Evolutionary conservation across 345 rosid species (phyloP).

Genomic region (Hibiscus syriacus): DNA sequence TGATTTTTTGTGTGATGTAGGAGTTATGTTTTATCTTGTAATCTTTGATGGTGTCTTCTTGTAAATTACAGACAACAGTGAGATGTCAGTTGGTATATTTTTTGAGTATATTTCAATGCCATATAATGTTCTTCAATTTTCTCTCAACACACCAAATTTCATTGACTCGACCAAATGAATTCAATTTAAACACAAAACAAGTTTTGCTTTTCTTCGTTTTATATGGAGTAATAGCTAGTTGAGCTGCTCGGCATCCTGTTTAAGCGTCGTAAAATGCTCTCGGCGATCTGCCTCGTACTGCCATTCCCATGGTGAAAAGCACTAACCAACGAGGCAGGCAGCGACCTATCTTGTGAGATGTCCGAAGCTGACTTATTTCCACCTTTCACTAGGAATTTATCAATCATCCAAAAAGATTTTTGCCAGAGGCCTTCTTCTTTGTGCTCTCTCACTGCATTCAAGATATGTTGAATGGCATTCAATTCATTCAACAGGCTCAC

Average conservation of each 20-base stretch:
- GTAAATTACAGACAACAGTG: conserved; percentile 15
- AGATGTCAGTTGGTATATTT: conserved; percentile 11
- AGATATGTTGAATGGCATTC: conserved; percentile 43
- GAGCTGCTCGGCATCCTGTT: conserved; percentile 62
- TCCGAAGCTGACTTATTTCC: conserved; percentile 41
- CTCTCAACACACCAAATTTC: neutral
- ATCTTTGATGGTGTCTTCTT: conserved; percentile 6
- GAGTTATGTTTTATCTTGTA: conserved; percentile 3
- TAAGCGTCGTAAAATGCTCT: conserved; percentile 62
- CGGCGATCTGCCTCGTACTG: conserved; percentile 74
- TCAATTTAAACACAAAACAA: neutral
- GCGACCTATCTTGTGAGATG: conserved; percentile 63
- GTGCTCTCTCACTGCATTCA: conserved; percentile 64
- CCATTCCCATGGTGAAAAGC: conserved; percentile 77
- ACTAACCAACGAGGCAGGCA: conserved; percentile 57
- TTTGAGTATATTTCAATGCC: conserved; percentile 2
- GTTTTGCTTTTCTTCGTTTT: neutral
- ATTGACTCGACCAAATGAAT: neutral
- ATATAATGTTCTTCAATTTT: neutral
- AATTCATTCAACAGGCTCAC: conserved; percentile 47
- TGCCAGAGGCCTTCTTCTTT: conserved; percentile 57
- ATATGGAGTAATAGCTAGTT: conserved; percentile 30
- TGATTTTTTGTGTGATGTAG: conserved; percentile 10
- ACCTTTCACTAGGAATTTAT: conserved; percentile 64
- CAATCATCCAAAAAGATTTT: conserved; percentile 82